Evolutionary conservation across 2,329 filamentous ascomycete genomes (phyloP).

Genomic region (Arthrobotrys pseudoclavata): DNA sequence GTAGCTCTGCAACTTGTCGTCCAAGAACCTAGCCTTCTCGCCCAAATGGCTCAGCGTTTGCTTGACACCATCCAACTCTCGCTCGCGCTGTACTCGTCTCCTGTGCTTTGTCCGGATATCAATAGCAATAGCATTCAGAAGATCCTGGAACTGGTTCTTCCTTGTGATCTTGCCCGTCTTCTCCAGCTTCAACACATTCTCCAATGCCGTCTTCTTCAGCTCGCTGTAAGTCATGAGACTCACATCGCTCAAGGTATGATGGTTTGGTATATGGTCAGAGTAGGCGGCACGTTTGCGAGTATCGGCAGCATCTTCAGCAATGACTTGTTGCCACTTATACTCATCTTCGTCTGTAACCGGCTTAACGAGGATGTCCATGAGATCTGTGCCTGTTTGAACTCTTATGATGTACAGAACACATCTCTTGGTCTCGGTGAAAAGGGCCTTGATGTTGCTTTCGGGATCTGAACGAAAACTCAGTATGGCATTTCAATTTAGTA

Average conservation of each 20-base stretch:
- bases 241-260: constrained; percentile 80
- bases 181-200: constrained; percentile 93
- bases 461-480: constrained; percentile 74
- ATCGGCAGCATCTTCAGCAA: constrained; percentile 83
- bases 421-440: constrained; percentile 98
- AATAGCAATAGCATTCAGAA: constrained; percentile 95
- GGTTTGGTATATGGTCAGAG: constrained; percentile 77
- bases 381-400: constrained; percentile 88
- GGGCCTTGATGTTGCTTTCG: constrained; percentile 87
- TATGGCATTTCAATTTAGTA: neutral
- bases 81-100: constrained; percentile 88
- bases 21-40: constrained; percentile 90
- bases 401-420: constrained; percentile 98
- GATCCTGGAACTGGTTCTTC: constrained; percentile 93
- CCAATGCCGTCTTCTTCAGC: constrained; percentile 90
- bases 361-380: constrained; percentile 96
- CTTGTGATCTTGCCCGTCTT: constrained; percentile 85
- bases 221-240: constrained; percentile 87
- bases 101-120: constrained; percentile 98
- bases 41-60: constrained; percentile 81
- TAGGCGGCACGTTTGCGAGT: constrained; percentile 82
- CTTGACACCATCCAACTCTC: constrained; percentile 87
- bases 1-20: constrained; percentile 95
- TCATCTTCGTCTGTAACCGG: constrained; percentile 90
- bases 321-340: constrained; percentile 83